Evolutionary conservation across 2,329 filamentous ascomycete species (phyloP).

Genomic region (Phyllosticta citrichinensis): DNA sequence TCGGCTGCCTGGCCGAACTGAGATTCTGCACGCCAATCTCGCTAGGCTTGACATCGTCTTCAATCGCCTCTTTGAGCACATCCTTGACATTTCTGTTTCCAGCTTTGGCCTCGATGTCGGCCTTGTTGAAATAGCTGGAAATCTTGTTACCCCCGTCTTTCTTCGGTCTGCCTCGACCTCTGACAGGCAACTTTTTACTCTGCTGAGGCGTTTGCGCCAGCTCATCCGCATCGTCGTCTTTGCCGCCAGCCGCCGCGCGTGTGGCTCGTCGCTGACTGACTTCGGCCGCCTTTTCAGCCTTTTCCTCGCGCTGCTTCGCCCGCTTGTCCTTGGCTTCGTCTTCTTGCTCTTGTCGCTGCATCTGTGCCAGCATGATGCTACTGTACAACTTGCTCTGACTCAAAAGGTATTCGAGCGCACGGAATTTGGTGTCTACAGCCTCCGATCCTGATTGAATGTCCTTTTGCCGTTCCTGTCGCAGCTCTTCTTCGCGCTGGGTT

Average conservation of each 20-base stretch:
- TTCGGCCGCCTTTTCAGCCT: constrained; percentile 37
- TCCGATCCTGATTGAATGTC: constrained; percentile 37
- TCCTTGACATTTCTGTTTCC: constrained; percentile 46
- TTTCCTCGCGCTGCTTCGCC: constrained; percentile 31
- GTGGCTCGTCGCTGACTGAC: constrained; percentile 38
- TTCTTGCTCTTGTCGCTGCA: constrained; percentile 42
- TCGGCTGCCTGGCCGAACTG: constrained; percentile 74
- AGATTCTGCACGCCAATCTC: constrained; percentile 58
- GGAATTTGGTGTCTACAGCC: constrained; percentile 40
- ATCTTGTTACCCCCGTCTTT: constrained; percentile 34
- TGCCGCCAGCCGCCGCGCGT: constrained; percentile 21
- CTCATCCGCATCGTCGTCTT: constrained; percentile 16
- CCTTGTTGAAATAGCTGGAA: constrained; percentile 51
- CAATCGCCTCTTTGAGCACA: constrained; percentile 48
- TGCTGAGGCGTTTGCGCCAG: constrained; percentile 11
- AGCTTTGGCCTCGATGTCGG: constrained; percentile 44
- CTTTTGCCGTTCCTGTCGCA: constrained; percentile 36
- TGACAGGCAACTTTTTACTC: background rate
- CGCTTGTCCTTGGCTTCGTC: constrained; percentile 37
- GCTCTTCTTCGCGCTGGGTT: constrained; percentile 32
- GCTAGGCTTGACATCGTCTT: constrained; percentile 48
- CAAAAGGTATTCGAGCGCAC: constrained; percentile 42
- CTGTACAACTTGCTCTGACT: constrained; percentile 45
- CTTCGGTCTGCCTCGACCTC: constrained; percentile 27
- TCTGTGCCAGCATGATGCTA: constrained; percentile 42